phyloP scores from a whole-genome alignment of 495 filamentous ascomycete species.

The Aspergillus sclerotiicarbonarius region DNA sequence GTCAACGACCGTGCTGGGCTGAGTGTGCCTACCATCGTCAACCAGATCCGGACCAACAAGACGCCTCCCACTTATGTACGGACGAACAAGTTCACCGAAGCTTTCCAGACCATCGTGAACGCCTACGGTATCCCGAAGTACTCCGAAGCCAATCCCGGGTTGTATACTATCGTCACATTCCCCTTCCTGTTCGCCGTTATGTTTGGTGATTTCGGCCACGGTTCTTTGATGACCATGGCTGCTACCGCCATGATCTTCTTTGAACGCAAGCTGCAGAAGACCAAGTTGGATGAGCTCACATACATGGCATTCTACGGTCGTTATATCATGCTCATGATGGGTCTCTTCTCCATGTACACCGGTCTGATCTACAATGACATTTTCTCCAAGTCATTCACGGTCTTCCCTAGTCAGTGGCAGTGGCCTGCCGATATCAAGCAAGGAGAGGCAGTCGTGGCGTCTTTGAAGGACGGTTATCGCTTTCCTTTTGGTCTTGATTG shows the following conservation, averaged over 20 bases:
- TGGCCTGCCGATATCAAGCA: conserved; percentile 68
- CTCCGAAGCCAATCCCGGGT: conserved; percentile 91
- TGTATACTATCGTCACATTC: conserved; percentile 94
- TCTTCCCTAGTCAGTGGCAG: conserved; percentile 87
- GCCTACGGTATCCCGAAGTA: conserved; percentile 98
- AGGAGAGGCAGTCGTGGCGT: conserved; percentile 59
- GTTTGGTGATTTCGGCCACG: conserved; percentile 97
- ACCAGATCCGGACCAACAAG: conserved; percentile 93
- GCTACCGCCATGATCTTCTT: conserved; percentile 91
- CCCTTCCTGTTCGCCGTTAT: conserved; percentile 99
- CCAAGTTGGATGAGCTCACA: conserved; percentile 91
- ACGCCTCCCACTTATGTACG: conserved; percentile 94
- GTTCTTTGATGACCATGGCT: conserved; percentile 75
- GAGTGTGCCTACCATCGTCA: conserved; percentile 95
- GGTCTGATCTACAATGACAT: conserved; percentile 97
- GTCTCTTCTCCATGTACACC: conserved; percentile 93
- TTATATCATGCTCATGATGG: conserved; percentile 99
- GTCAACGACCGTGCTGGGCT: conserved; percentile 93
- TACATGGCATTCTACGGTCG: conserved; percentile 98
- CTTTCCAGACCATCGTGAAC: conserved; percentile 98
- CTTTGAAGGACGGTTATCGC: conserved; percentile 66
- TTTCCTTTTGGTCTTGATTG: conserved; percentile 97
- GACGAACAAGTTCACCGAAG: conserved; percentile 97
- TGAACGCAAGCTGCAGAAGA: conserved; percentile 77
- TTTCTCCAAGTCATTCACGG: conserved; percentile 86